Conservation (phyloP, 192 early-diverging fungal genomes). For the Phycomyces nitens region DNA sequence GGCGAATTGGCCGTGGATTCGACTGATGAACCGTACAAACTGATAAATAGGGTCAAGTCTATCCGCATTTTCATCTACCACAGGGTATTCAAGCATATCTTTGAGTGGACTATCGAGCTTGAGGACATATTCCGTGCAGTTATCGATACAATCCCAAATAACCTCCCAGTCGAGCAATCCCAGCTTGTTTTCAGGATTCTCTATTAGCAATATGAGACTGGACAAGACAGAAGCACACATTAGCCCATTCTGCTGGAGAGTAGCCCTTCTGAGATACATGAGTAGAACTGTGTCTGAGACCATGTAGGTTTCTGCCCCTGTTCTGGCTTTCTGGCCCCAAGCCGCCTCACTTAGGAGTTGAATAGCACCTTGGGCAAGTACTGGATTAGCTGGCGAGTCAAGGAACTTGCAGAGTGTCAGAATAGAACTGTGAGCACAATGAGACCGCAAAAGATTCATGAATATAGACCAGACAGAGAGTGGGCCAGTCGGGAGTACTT, state of each 20-base stretch:
- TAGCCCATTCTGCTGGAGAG: conserved; percentile 7
- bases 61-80: not conserved
- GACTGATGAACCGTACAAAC: conserved; percentile 7
- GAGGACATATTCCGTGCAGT: not conserved
- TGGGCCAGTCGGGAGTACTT: not conserved
- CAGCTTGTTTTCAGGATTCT: conserved; percentile 20
- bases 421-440: conserved; percentile 57
- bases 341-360: conserved; percentile 51
- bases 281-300: conserved; percentile 28
- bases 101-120: not conserved
- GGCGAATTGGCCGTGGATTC: not conserved
- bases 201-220: conserved; percentile 8
- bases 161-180: conserved; percentile 34
- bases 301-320: conserved; percentile 20
- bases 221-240: conserved; percentile 23
- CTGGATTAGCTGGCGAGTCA: conserved; percentile 18
- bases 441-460: conserved; percentile 59
- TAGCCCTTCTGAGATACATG: conserved; percentile 27
- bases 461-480: conserved; percentile 52
- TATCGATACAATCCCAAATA: conserved; percentile 33
- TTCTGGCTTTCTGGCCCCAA: conserved; percentile 42
- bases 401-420: conserved; percentile 53
- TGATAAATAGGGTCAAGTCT: conserved; percentile 5
- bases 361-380: conserved; percentile 51
- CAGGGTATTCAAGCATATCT: not conserved